Evolutionary conservation across 1,139 yeast species (phyloP).

Genomic region (Protomyces lactucae-debilis): DNA sequence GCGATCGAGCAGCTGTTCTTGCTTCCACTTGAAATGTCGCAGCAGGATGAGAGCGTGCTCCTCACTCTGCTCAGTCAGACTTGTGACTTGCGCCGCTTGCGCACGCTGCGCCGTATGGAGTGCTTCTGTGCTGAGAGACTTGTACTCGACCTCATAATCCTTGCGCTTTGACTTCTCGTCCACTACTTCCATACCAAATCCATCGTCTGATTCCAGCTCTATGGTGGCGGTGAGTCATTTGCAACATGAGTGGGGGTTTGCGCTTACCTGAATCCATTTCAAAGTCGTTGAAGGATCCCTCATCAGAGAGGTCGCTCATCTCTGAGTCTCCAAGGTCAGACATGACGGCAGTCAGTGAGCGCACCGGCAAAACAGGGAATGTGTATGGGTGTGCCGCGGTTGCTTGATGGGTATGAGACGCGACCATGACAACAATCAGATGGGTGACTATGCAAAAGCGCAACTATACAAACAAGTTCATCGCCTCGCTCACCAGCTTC

Average conservation of each 20-base stretch:
- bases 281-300: not conserved
- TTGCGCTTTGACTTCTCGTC: constrained; percentile 34
- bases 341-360: not conserved
- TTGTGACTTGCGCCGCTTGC: constrained; percentile 37
- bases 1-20: constrained; percentile 62
- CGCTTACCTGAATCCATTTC: not conserved
- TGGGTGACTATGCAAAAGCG: not conserved
- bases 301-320: not conserved
- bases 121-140: constrained; percentile 36
- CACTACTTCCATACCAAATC: constrained; percentile 32
- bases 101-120: constrained; percentile 36
- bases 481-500: constrained; percentile 9
- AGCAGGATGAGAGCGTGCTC: constrained; percentile 52
- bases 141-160: constrained; percentile 36
- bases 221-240: not conserved
- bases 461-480: constrained; percentile 13
- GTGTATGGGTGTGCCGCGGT: not conserved
- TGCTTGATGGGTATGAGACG: not conserved
- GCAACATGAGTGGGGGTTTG: not conserved
- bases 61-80: constrained; percentile 41
- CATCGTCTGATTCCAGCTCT: constrained; percentile 34
- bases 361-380: not conserved
- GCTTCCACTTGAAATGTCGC: constrained; percentile 66
- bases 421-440: not conserved
- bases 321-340: not conserved